phyloP scores from a whole-genome alignment of 2,329 filamentous ascomycete genomes.

The Venturia carpophila region DNA sequence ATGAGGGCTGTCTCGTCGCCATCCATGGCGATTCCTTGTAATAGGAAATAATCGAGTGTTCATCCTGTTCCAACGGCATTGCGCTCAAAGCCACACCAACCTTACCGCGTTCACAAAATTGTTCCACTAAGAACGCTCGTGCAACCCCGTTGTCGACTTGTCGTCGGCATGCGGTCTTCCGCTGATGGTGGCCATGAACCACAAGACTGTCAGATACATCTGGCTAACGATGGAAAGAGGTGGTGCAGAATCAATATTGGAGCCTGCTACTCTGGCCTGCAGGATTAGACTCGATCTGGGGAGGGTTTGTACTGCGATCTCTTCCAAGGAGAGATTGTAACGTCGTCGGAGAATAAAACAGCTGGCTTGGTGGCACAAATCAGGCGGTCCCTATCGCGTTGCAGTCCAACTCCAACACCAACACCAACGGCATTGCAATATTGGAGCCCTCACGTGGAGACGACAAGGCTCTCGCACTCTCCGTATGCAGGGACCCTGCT shows the following conservation, averaged over 20 bases:
- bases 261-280: neutral
- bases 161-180: constrained; percentile 4
- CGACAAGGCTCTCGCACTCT: neutral
- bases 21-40: neutral
- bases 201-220: constrained; percentile 2
- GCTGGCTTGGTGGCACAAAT: neutral
- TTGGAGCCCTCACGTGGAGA: neutral
- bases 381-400: neutral
- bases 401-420: neutral
- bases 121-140: constrained; percentile 4
- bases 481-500: neutral
- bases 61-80: neutral
- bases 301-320: neutral
- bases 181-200: neutral
- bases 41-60: neutral
- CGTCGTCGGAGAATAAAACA: constrained; percentile 7
- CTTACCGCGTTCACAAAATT: neutral
- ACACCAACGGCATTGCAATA: neutral
- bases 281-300: constrained; percentile 11
- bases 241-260: constrained; percentile 12
- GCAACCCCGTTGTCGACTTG: constrained; percentile 7
- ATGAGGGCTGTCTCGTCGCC: neutral
- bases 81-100: neutral
- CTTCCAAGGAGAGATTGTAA: constrained; percentile 10
- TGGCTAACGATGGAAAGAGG: neutral